Base-by-base conservation (phyloP, 2,329 filamentous ascomycete species). In the Fusarium longipes region DNA sequence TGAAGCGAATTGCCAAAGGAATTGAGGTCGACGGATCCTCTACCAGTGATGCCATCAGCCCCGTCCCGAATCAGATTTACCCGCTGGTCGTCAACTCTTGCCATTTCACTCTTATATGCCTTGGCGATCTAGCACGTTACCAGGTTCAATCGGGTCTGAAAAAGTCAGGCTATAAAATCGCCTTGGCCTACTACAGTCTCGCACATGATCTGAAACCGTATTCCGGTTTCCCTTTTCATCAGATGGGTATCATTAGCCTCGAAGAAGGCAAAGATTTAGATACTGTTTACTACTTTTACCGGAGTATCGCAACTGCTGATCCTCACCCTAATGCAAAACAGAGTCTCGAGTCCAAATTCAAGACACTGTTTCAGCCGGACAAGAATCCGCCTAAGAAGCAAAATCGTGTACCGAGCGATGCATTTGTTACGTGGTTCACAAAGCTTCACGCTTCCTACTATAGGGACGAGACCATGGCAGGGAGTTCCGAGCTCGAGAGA, bases 101-200 rank as follows among this genome's bases (percentile, higher is more conserved):
- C 76, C 91, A 97, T 79, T 87, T 89, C 56, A 93, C 92, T 6
- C 83, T 98, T 55, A 90, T 97, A 61, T 93, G 91, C 68, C 86
- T 98, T 11, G 96, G 96, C 32, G 96, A 99, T 77, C 84, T 99
- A 45, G 92, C 92, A 48, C 89, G 96, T 65, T 99, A 97, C 79
- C 90, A 94, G 53, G 84, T 85, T 53, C 91, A 95, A 74, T 82
- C 92, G 59, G 88, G 90, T 60, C 86, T 85, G 62, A 93, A 91
- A 77, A 86, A 88, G 66, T 89, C 89, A 52, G 91, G 91, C 71
- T 96, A 92, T 83, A 91, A 91, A 25, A 88, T 88, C 15, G 93
- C 95, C 15, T 84, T 94, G 73, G 89, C 91, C 12, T 97, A 95
- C 78, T 98, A 99, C 77, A 83, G 87, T 55, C 83, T 98, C 61